Percentiles rank a stretch among this genome's conserved stretches.
Conservation (phyloP, 2,329 filamentous ascomycete genomes). For the Paraphoma chrysanthemicola region DNA sequence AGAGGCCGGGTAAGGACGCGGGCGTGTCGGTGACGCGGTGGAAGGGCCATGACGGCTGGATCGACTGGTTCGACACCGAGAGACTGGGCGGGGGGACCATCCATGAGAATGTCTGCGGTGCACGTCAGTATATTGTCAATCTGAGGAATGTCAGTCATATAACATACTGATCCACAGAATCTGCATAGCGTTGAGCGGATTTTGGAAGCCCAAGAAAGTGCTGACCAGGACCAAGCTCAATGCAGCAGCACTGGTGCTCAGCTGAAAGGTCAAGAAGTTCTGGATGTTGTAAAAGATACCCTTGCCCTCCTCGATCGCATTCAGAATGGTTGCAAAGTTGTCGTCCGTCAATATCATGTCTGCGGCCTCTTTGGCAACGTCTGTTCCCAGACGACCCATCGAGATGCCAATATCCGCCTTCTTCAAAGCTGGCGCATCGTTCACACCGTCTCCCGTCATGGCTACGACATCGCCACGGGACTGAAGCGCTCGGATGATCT, state of each 20-base stretch:
- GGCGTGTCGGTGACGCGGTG: slow-evolving; percentile 84
- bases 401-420: slow-evolving; percentile 97
- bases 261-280: slow-evolving; percentile 97
- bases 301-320: slow-evolving; percentile 97
- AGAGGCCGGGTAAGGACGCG: slow-evolving; percentile 87
- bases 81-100: slow-evolving; percentile 95
- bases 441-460: slow-evolving; percentile 98
- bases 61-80: slow-evolving; percentile 95
- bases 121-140: slow-evolving; percentile 21
- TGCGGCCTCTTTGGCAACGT: slow-evolving; percentile 95
- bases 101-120: slow-evolving; percentile 92
- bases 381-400: slow-evolving; percentile 93
- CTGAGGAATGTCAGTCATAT: background rate
- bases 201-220: slow-evolving; percentile 91
- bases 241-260: slow-evolving; percentile 95
- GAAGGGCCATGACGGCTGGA: slow-evolving; percentile 89
- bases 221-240: slow-evolving; percentile 90
- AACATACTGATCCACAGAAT: slow-evolving; percentile 98
- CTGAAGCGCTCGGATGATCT: slow-evolving; percentile 91
- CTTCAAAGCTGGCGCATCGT: slow-evolving; percentile 95
- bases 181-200: slow-evolving; percentile 98
- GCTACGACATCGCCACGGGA: slow-evolving; percentile 94
- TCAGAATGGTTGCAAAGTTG: slow-evolving; percentile 89
- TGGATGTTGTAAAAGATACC: slow-evolving; percentile 99
- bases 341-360: slow-evolving; percentile 93